Evolutionary conservation across 257 asterid species (phyloP), one percentile per base, ranked within the genome.

Genomic region (Catharanthus roseus): DNA sequence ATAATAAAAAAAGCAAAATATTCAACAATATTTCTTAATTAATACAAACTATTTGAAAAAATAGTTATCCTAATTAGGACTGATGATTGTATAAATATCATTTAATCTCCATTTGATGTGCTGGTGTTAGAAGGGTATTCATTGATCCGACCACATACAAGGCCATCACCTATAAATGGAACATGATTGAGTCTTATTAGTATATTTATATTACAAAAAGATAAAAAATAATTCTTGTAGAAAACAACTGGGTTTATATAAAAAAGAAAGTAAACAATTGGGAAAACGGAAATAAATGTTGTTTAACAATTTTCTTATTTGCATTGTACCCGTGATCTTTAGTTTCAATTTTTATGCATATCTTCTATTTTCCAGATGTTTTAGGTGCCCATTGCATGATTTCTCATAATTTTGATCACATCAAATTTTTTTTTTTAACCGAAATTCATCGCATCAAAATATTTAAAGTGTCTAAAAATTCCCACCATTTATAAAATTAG

Each of bases 1-100:
- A n/a, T n/a, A n/a, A n/a, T n/a, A n/a, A n/a, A n/a, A n/a, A n/a
- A n/a, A n/a, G n/a, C n/a, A n/a, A n/a, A n/a, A n/a, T n/a, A n/a
- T n/a, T n/a, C n/a, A n/a, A n/a, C n/a, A n/a, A n/a, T n/a, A n/a
- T n/a, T n/a, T n/a, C n/a, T n/a, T n/a, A n/a, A n/a, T n/a, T n/a
- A n/a, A n/a, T n/a, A 38, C 6, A 44, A 28, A 7, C n/a, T 36
- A 57, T 11, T 39, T 61, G 3, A 31, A 62, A 62, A 8, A 62
- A 10, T 62, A 15, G 33, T 58, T 38, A 62, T 36, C 21, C 23
- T 21, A 42, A 29, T 3, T 26, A 1, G 3, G 50, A 82, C 84
- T 85, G 87, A 67, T 82, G 87, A 69, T 85, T 85, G 68, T 82
- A 80, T 18, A 78, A 67, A 72, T 80, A 85, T 29, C 89, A 79